A percentile compares a stretch with the other conserved stretches of the same genome.
These are phyloP conservation scores for Aspergillus ostianus DNA, from an alignment of 495 filamentous ascomycete species.

Conservation along the genomic window DNA sequence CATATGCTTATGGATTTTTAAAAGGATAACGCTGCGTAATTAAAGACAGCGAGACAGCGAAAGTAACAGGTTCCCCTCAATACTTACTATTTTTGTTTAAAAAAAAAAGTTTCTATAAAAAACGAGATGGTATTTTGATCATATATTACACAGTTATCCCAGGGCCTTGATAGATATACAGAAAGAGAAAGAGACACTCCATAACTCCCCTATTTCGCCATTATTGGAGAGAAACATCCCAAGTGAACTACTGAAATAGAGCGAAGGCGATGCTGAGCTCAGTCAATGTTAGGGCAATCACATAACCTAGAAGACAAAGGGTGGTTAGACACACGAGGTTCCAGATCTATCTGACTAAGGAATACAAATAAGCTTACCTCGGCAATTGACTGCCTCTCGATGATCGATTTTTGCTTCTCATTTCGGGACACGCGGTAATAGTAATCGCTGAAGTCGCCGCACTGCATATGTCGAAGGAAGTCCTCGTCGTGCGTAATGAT, in stretches of 20 bases:
- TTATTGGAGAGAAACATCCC: neutral
- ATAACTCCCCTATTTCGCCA: neutral
- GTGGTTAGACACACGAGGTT: neutral
- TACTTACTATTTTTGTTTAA: too few relatives aligned
- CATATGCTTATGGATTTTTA: neutral
- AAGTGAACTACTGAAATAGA: neutral
- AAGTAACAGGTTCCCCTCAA: too few relatives aligned
- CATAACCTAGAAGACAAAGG: neutral
- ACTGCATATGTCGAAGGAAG: constrained; percentile 89
- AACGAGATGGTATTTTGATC: too few relatives aligned
- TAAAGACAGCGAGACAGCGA: too few relatives aligned
- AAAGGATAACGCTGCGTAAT: neutral
- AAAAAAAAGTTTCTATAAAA: too few relatives aligned
- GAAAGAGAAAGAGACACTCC: too few relatives aligned
- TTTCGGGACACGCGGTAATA: constrained; percentile 86
- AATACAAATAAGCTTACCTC: constrained; percentile 41
- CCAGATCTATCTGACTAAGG: neutral
- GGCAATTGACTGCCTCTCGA: constrained; percentile 68
- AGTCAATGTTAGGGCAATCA: neutral
- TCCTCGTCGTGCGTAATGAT: constrained; percentile 99
- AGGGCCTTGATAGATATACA: neutral
- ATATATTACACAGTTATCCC: neutral
- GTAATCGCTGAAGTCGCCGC: constrained; percentile 87
- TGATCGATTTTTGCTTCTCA: constrained; percentile 82
- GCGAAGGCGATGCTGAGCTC: neutral